Evolutionary conservation across 768 basidiomycete genomes (phyloP).

Genomic region (Xerocomus spinulosus): DNA sequence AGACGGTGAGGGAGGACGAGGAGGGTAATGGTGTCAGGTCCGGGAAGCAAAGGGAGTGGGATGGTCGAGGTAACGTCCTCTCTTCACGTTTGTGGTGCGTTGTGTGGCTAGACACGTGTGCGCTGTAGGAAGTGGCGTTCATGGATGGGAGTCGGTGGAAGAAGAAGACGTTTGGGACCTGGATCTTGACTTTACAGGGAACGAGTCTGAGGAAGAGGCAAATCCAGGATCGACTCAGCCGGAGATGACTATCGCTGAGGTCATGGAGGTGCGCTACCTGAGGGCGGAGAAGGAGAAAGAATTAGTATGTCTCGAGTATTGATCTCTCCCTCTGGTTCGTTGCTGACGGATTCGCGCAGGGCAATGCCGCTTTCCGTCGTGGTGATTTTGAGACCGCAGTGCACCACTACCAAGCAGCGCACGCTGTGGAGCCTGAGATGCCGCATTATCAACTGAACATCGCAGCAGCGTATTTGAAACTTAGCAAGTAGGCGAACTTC

Average conservation of each 20-base stretch:
- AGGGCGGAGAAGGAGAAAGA: conserved; percentile 71
- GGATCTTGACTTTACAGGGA: conserved; percentile 59
- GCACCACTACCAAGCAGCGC: conserved; percentile 53
- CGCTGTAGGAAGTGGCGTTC: conserved; percentile 49
- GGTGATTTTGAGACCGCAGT: conserved; percentile 56
- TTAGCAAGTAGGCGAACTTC: conserved; percentile 51
- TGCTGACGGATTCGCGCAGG: conserved; percentile 37
- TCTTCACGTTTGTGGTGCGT: not conserved
- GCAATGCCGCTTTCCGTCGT: conserved; percentile 63
- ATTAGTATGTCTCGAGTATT: conserved; percentile 37
- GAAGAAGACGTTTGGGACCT: conserved; percentile 77
- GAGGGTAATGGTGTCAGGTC: conserved; percentile 52
- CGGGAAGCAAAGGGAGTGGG: conserved; percentile 75
- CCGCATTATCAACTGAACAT: conserved; percentile 75
- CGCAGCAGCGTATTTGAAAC: conserved; percentile 68
- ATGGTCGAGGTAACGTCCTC: conserved; percentile 50
- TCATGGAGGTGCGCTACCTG: conserved; percentile 71
- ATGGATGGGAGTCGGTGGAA: conserved; percentile 70
- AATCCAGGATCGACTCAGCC: conserved; percentile 32
- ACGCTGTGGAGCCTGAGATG: conserved; percentile 63
- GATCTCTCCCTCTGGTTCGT: not conserved
- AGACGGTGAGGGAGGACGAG: conserved; percentile 66
- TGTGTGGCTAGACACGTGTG: not conserved
- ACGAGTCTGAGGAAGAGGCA: conserved; percentile 48
- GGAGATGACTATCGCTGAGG: conserved; percentile 62